These are phyloP conservation scores for Erodium trifolium DNA, from an alignment of 441 rosid genomes.

Conservation along the genomic window DNA sequence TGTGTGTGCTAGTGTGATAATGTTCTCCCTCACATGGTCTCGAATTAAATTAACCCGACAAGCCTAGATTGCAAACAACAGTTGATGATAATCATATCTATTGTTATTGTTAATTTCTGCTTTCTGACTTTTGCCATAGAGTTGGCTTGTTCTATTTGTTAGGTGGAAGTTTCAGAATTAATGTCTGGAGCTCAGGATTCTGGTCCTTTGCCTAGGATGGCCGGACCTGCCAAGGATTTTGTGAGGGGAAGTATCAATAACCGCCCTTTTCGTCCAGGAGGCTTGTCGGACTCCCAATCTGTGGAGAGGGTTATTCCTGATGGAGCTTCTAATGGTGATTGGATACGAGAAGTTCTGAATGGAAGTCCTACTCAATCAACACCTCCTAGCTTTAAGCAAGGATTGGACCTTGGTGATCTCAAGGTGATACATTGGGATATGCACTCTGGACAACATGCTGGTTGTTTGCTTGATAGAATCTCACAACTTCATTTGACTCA, in stretches of 20 bases:
- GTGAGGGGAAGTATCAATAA: conserved; percentile 83
- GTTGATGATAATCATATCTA: not conserved
- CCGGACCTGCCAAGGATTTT: conserved; percentile 70
- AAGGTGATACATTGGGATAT: conserved; percentile 34
- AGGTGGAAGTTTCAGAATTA: conserved; percentile 85
- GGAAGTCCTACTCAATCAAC: conserved; percentile 64
- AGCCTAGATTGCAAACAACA: not conserved
- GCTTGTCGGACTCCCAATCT: conserved; percentile 64
- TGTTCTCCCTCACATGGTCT: conserved; percentile 3
- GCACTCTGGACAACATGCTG: not conserved
- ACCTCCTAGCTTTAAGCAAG: conserved; percentile 83
- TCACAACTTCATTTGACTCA: conserved; percentile 8
- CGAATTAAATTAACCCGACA: conserved; percentile 4
- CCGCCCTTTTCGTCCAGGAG: conserved; percentile 97
- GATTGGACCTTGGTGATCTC: conserved; percentile 76
- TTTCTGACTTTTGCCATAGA: conserved; percentile 26
- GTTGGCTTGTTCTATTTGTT: conserved; percentile 37
- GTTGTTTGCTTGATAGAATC: not conserved
- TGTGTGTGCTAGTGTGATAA: not conserved
- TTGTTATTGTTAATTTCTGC: conserved; percentile 15
- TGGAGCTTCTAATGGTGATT: conserved; percentile 70
- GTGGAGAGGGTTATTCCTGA: conserved; percentile 58
- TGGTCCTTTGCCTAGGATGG: conserved; percentile 51
- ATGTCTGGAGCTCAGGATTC: conserved; percentile 55
- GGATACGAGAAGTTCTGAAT: conserved; percentile 66